Percentiles rank a stretch among this genome's conserved stretches.
Conservation (phyloP, 345 rosid species). For the Gossypium raimondii region DNA sequence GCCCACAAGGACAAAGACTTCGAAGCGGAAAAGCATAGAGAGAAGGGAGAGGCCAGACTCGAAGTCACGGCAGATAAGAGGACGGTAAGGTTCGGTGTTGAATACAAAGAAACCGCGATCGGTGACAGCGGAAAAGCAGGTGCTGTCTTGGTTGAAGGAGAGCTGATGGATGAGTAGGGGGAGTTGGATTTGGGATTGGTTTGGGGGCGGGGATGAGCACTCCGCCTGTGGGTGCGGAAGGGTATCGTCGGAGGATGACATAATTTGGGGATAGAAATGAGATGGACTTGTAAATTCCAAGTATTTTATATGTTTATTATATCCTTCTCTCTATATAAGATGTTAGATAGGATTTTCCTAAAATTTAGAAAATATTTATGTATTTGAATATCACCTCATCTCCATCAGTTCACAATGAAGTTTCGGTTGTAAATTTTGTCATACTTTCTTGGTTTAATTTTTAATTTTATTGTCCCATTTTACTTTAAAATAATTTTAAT, state of each 20-base stretch:
- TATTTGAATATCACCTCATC: too few species aligned
- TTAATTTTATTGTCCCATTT: too few species aligned
- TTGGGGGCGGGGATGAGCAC: background rate
- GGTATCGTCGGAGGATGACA: background rate
- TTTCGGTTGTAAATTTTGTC: too few species aligned
- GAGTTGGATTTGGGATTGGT: background rate
- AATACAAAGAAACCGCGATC: conserved; percentile 42
- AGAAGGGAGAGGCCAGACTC: conserved; percentile 56
- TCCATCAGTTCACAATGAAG: too few species aligned
- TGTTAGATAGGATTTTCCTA: too few species aligned
- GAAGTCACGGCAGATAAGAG: background rate
- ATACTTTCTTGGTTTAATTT: too few species aligned
- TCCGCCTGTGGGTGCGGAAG: background rate
- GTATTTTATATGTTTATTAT: too few species aligned
- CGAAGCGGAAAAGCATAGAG: conserved; percentile 88
- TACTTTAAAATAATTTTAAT: too few species aligned
- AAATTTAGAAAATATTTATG: too few species aligned
- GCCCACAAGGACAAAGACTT: conserved; percentile 78
- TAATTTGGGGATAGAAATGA: background rate
- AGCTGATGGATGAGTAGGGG: conserved; percentile 29
- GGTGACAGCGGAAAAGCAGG: conserved; percentile 39
- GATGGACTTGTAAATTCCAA: background rate
- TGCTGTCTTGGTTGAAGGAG: conserved; percentile 47
- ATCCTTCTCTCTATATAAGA: too few species aligned
- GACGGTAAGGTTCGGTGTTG: conserved; percentile 35